These are phyloP conservation scores for Metschnikowia drakensbergensis DNA, from an alignment of 805 yeast genomes.

Conservation along the genomic window DNA sequence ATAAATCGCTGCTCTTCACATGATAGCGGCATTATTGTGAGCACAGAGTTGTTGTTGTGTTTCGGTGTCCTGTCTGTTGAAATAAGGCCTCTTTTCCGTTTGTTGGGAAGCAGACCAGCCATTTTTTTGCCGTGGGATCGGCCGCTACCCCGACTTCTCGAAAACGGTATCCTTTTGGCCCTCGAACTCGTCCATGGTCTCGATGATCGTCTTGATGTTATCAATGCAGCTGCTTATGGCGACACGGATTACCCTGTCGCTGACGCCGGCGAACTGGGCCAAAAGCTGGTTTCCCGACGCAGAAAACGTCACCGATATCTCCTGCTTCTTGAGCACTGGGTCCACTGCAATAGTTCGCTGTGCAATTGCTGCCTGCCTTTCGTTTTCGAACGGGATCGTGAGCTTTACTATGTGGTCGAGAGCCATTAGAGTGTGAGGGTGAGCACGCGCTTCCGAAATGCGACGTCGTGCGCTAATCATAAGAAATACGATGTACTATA, in stretches of 20 bases:
- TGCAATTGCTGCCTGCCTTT: conserved; percentile 62
- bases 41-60: too few relatives aligned
- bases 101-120: too few relatives aligned
- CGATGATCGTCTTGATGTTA: conserved; percentile 69
- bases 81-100: too few relatives aligned
- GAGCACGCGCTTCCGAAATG: neutral
- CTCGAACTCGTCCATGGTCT: conserved; percentile 72
- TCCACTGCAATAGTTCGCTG: conserved; percentile 63
- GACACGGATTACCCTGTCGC: conserved; percentile 75
- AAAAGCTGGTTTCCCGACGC: conserved; percentile 34
- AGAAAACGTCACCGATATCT: conserved; percentile 49
- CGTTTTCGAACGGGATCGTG: conserved; percentile 59
- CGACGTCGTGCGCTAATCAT: neutral
- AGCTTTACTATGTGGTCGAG: conserved; percentile 29
- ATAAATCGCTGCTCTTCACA: too few relatives aligned
- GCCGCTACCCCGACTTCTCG: neutral
- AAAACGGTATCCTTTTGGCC: conserved; percentile 28
- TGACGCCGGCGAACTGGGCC: conserved; percentile 53
- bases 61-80: too few relatives aligned
- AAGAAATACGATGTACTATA: too few relatives aligned
- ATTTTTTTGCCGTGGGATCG: neutral
- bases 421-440: conserved; percentile 5
- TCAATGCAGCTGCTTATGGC: conserved; percentile 81
- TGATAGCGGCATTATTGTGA: too few relatives aligned
- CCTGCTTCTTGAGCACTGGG: conserved; percentile 72